Percentiles rank a stretch among this genome's conserved stretches.
phyloP scores from a whole-genome alignment of 768 basidiomycete species.

The Clitopilus hobsonii region DNA sequence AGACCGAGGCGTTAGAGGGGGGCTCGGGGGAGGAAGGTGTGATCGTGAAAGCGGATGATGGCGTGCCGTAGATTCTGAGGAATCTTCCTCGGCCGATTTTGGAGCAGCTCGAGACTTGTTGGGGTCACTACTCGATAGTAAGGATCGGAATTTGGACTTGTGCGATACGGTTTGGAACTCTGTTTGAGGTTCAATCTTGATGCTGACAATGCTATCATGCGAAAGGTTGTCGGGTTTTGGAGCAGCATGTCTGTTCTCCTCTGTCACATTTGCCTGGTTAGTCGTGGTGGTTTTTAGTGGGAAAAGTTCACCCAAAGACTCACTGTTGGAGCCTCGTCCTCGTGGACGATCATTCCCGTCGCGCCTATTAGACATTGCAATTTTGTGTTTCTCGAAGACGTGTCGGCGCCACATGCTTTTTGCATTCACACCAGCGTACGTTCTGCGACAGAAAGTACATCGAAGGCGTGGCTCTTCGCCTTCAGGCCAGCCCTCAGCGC shows the following conservation, averaged over 20 bases:
- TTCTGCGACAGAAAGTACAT: constrained; percentile 81
- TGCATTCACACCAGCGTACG: constrained; percentile 82
- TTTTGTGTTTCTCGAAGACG: constrained; percentile 87
- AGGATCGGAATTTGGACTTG: constrained; percentile 43
- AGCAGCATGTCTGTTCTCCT: constrained; percentile 48
- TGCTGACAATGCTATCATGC: constrained; percentile 38
- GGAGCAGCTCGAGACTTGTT: background rate
- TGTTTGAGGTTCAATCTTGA: constrained; percentile 36
- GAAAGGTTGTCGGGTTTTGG: constrained; percentile 25
- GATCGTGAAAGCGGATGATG: constrained; percentile 12
- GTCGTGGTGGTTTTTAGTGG: background rate
- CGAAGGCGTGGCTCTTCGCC: constrained; percentile 76
- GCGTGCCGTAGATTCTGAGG: constrained; percentile 16
- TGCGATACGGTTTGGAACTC: constrained; percentile 28
- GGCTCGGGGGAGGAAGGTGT: constrained; percentile 23
- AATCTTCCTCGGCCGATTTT: constrained; percentile 13
- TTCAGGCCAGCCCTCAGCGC: constrained; percentile 70
- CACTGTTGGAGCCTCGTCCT: constrained; percentile 63
- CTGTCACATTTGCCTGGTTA: constrained; percentile 24
- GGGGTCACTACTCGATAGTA: constrained; percentile 14
- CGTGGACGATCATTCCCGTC: constrained; percentile 63
- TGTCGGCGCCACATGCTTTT: constrained; percentile 91
- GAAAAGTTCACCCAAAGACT: no score
- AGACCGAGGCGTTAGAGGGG: constrained; percentile 32
- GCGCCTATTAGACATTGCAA: constrained; percentile 83